Base-by-base conservation (phyloP, 768 basidiomycete species). In the Mycena chlorophos region DNA sequence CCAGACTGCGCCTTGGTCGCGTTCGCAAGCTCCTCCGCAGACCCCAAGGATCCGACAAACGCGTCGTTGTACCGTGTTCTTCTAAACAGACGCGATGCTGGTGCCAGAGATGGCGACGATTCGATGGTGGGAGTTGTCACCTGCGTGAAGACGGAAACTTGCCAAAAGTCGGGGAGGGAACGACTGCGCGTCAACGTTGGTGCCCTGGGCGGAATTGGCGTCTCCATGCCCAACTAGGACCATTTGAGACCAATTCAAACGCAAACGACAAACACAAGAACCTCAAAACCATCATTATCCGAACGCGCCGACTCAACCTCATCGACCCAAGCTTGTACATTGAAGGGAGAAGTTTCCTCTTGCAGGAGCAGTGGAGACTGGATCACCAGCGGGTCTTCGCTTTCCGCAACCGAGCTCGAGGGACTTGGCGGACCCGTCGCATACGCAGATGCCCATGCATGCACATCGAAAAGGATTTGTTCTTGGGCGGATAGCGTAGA, bases 91-190 rank as follows among this genome's bases (percentile, higher is more conserved):
- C 10, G 10, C 29, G 40, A 52, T 20, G 34, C n/a, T n/a, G 47
- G n/a, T n/a, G n/a, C n/a, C 48, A n/a, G 27, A 27, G 46, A 27
- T 6, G 49, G 57, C 37, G 53, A 59, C 4, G 57, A 53, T 20
- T 45, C 47, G 34, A 31, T 22, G 45, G 52, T 22, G 40, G 34
- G n/a, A 3, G 17, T 31, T 26, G 28, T 17, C 25, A 54, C 50
- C 20, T 29, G 31, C 17, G 27, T 60, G 54, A 55, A 60, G 16
- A 22, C n/a, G 19, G 58, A 60, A 17, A 60, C 34, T 25, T 19
- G 19, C 58, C 58, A 60, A 29, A 28, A 16, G 20, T 48, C 54
- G 38, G 58, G 54, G 16, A 60, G 29, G 28, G 54, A 55, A 30
- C 38, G 54, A 34, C 10, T 52, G 13, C 58, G 54, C 14, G 23